phyloP scores from a whole-genome alignment of 2,329 filamentous ascomycete species.

The Colletotrichum sp. region DNA sequence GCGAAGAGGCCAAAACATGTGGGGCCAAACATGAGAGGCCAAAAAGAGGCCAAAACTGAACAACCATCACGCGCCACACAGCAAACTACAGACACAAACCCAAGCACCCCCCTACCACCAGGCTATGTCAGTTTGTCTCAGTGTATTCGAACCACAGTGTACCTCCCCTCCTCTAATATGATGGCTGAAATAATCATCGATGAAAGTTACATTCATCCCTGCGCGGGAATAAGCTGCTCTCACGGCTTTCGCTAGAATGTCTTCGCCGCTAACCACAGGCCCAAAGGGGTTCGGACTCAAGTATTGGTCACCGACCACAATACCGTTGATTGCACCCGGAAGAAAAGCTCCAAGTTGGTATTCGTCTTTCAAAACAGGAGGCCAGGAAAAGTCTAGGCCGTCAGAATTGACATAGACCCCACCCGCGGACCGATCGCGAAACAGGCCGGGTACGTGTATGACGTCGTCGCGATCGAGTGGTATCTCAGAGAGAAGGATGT shows the following conservation, averaged over 20 bases:
- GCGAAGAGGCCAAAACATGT: not conserved
- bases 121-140: not conserved
- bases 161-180: not conserved
- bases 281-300: not conserved
- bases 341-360: not conserved
- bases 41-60: not conserved
- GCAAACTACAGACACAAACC: not conserved
- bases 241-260: not conserved
- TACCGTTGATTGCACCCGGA: not conserved
- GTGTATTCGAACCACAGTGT: not conserved
- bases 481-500: not conserved
- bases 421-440: not conserved
- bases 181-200: not conserved
- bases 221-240: not conserved
- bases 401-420: not conserved
- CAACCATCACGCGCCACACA: not conserved
- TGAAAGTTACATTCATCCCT: not conserved
- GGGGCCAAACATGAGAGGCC: too few species aligned
- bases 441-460: not conserved
- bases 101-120: not conserved
- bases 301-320: not conserved
- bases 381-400: not conserved
- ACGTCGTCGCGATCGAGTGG: not conserved
- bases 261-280: not conserved
- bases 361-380: not conserved